Evolutionary conservation across 139 green algal genomes (phyloP), one percentile per base, ranked within the genome.

Genomic region (Pleodorina starrii): DNA sequence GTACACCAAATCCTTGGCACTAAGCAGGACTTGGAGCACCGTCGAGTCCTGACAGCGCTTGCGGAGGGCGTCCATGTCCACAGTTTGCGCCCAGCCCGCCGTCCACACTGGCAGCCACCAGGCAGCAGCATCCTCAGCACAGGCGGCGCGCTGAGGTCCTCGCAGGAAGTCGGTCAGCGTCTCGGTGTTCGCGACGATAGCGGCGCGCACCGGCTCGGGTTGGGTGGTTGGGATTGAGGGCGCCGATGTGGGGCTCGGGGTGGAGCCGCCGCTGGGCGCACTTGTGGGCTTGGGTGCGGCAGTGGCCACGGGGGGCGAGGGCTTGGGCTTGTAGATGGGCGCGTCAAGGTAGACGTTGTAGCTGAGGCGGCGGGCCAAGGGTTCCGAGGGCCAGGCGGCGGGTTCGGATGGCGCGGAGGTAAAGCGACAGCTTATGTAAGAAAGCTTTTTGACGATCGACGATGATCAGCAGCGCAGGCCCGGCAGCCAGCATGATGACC

Each of bases 331-430:
- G 23, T 25, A 10, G 23, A 85, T 43, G 25, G 78, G 78, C 0
- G 5, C 78, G 38, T 85, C 78, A 2, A 85, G 54, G 54, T 85
- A 85, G 16, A 85, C 38, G 38, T 85, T 85, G 78, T 85, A 85
- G 2, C 78, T 85, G 78, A 29, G n/a, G n/a, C n/a, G n/a, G n/a
- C n/a, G n/a, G n/a, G n/a, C n/a, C n/a, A n/a, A n/a, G n/a, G n/a
- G n/a, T n/a, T n/a, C n/a, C n/a, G n/a, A n/a, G n/a, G n/a, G n/a
- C n/a, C n/a, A n/a, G n/a, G n/a, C n/a, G n/a, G n/a, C n/a, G n/a
- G n/a, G n/a, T n/a, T n/a, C n/a, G n/a, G n/a, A n/a, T n/a, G n/a
- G n/a, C n/a, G n/a, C n/a, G n/a, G n/a, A n/a, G n/a, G n/a, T n/a
- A n/a, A n/a, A n/a, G n/a, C n/a, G n/a, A n/a, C n/a, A n/a, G n/a